Percentiles rank a stretch among this genome's conserved stretches.
These are phyloP conservation scores for Alternaria alternata DNA, from an alignment of 2,329 filamentous ascomycete genomes.

Conservation along the genomic window DNA sequence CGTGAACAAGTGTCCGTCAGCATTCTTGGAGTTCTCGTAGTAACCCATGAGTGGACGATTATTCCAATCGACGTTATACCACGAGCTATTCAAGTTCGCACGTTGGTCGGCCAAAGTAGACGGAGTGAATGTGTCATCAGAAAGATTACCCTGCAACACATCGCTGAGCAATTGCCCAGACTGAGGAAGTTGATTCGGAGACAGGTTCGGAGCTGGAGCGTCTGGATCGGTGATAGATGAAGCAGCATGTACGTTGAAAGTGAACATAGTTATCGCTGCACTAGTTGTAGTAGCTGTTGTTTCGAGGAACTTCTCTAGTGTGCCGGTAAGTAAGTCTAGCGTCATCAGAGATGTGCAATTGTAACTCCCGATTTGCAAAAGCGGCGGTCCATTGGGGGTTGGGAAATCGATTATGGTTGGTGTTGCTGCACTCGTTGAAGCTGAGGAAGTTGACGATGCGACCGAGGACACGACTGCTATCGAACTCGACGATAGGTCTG, in stretches of 20 bases:
- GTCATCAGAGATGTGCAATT: conserved; percentile 63
- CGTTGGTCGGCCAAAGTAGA: conserved; percentile 60
- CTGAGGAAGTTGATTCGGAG: conserved; percentile 56
- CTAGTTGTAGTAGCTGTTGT: conserved; percentile 63
- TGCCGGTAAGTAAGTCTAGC: conserved; percentile 57
- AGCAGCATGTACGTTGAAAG: conserved; percentile 68
- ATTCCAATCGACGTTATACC: conserved; percentile 57
- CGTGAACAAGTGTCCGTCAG: conserved; percentile 55
- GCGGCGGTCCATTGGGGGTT: conserved; percentile 32
- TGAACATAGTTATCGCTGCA: conserved; percentile 62
- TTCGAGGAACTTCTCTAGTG: conserved; percentile 63
- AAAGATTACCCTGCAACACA: conserved; percentile 58
- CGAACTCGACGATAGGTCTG: conserved; percentile 3
- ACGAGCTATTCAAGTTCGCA: conserved; percentile 64
- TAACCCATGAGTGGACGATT: conserved; percentile 62
- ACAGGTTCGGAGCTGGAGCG: conserved; percentile 52
- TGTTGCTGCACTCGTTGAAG: conserved; percentile 21
- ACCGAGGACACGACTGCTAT: conserved; percentile 3
- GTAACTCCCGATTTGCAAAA: conserved; percentile 61
- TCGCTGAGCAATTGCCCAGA: conserved; percentile 56
- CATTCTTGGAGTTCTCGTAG: conserved; percentile 54
- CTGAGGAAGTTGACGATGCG: conserved; percentile 7
- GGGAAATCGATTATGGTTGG: conserved; percentile 29
- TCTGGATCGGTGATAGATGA: conserved; percentile 47
- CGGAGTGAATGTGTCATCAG: conserved; percentile 64